Evolutionary conservation across 2,329 filamentous ascomycete genomes (phyloP).

Genomic region (Metarhizium rileyi): DNA sequence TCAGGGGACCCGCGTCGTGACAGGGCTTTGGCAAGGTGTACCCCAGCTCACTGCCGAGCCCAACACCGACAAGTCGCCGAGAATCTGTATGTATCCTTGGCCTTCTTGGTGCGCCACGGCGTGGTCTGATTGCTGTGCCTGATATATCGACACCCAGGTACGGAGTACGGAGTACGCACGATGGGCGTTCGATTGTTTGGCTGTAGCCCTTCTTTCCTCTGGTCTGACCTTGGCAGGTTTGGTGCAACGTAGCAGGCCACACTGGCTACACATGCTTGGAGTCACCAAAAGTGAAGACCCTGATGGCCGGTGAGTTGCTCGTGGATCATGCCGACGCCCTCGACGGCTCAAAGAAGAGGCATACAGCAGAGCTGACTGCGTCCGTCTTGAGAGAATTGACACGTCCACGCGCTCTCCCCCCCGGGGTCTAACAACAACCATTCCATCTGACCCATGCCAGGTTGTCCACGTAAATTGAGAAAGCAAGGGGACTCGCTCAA

Average conservation of each 20-base stretch:
- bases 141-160: background rate
- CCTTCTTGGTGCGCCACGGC: background rate
- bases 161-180: background rate
- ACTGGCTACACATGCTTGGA: background rate
- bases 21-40: background rate
- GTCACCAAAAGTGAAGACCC: background rate
- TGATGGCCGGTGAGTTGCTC: background rate
- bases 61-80: background rate
- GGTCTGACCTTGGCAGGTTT: background rate
- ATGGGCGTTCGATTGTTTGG: background rate
- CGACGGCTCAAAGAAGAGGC: too few relatives aligned
- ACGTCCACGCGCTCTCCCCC: too few relatives aligned
- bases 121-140: background rate
- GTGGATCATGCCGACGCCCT: too few relatives aligned
- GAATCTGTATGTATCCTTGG: background rate
- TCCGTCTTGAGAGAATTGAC: too few relatives aligned
- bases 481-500: too few relatives aligned
- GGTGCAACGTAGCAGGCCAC: constrained; percentile 2
- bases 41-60: background rate
- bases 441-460: too few relatives aligned
- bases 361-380: too few relatives aligned
- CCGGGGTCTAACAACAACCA: too few relatives aligned
- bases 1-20: background rate
- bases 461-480: too few relatives aligned
- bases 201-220: background rate